Base-by-base conservation (phyloP, 169 alveolate genomes). In the Eimeria tenella region DNA sequence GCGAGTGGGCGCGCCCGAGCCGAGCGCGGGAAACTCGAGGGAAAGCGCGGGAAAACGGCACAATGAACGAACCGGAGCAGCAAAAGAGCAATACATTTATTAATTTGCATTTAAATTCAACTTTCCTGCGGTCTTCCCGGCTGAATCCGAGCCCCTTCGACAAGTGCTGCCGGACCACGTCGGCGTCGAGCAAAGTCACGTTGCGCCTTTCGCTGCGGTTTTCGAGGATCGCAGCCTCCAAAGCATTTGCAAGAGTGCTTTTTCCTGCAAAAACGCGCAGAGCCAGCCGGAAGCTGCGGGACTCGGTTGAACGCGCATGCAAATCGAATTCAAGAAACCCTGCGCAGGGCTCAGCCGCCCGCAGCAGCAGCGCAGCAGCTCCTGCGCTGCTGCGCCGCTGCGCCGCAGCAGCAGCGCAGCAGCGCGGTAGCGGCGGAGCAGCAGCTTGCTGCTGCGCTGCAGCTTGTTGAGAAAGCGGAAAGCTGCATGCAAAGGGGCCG, bases 231-330 rank as follows among this genome's bases (percentile, higher is more conserved):
- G 95, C 87, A 4, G 88, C 90, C 62, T 86, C 90, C 70, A 95
- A 49, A 0, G 96, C 96, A 71, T 81, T 90, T 5, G 96, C 96
- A 49, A 95, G 81, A n/a, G 96, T 95, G 81, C 95, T 86, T 60
- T 95, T 95, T 21, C 96, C 96, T 93, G 94, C 13, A n/a, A 62
- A 65, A 56, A 56, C 13, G n/a, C n/a, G n/a, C n/a, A n/a, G n/a
- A n/a, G n/a, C n/a, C n/a, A n/a, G n/a, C n/a, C n/a, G n/a, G n/a
- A n/a, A n/a, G n/a, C n/a, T n/a, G n/a, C n/a, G n/a, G n/a, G n/a
- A n/a, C n/a, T n/a, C n/a, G n/a, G n/a, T n/a, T n/a, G n/a, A n/a
- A n/a, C n/a, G n/a, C n/a, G n/a, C n/a, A n/a, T n/a, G n/a, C n/a
- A n/a, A n/a, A n/a, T n/a, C n/a, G n/a, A n/a, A n/a, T n/a, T n/a